These are phyloP conservation scores for Ilyonectria destructans DNA, from an alignment of 2,329 filamentous ascomycete species.

Conservation along the genomic window DNA sequence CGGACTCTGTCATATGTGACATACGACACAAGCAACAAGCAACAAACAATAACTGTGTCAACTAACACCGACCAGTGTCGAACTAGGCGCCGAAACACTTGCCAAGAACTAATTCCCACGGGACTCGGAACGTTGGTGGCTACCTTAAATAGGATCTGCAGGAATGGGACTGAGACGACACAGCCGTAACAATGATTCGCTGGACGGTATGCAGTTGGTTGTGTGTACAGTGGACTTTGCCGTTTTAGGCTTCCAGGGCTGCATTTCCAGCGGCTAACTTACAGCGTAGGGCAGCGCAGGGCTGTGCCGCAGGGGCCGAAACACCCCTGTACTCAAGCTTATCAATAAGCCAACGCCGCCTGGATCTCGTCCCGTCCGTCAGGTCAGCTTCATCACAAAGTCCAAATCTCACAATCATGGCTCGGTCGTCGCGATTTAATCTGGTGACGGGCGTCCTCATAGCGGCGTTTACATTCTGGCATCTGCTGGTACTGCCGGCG, in stretches of 20 bases:
- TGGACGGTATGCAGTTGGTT: constrained; percentile 12
- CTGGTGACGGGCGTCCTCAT: constrained; percentile 29
- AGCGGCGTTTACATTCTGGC: constrained; percentile 41
- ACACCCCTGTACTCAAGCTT: constrained; percentile 4
- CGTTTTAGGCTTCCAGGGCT: not conserved
- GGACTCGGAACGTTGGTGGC: not conserved
- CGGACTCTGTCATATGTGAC: not conserved
- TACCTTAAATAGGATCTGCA: constrained; percentile 6
- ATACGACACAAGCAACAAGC: not conserved
- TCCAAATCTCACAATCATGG: constrained; percentile 15
- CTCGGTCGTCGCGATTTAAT: constrained; percentile 19
- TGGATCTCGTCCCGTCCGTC: constrained; percentile 5
- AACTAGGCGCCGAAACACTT: constrained; percentile 9
- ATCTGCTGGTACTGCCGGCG: constrained; percentile 36
- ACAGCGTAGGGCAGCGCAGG: not conserved
- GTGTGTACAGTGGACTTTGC: constrained; percentile 1
- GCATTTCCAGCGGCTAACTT: constrained; percentile 5
- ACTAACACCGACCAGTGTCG: constrained; percentile 1
- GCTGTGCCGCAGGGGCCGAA: not conserved
- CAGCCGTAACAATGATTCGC: constrained; percentile 1
- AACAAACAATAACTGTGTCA: not conserved
- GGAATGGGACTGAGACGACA: not conserved
- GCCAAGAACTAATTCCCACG: constrained; percentile 1
- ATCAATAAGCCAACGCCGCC: not conserved
- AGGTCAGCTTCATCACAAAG: constrained; percentile 6